Evolutionary conservation across 164 flowering plant species (phyloP).

Genomic region (Echeveria elegans): DNA sequence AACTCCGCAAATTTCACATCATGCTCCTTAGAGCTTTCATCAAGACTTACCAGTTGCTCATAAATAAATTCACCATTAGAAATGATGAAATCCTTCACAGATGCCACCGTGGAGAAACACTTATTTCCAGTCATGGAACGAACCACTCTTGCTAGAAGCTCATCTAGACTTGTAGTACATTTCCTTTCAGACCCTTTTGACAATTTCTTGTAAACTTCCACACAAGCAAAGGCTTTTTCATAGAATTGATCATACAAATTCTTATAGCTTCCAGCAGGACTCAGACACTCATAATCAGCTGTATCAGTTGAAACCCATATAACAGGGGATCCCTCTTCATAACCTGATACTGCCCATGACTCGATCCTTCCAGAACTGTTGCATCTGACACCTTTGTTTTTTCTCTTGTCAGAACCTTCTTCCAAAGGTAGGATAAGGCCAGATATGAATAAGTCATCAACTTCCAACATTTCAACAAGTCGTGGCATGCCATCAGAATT

Average conservation of each 20-base stretch:
- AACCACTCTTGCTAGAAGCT: conserved; percentile 62
- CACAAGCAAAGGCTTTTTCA: conserved; percentile 64
- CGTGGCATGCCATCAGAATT: conserved; percentile 44
- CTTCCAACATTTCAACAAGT: conserved; percentile 69
- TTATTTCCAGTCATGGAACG: conserved; percentile 66
- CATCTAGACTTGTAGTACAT: conserved; percentile 54
- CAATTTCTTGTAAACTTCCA: conserved; percentile 59
- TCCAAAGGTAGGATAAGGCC: conserved; percentile 57
- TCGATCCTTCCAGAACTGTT: conserved; percentile 84
- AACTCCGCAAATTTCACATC: conserved; percentile 41
- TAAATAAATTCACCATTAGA: conserved; percentile 83
- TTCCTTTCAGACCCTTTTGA: conserved; percentile 56
- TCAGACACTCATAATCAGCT: conserved; percentile 73
- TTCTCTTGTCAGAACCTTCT: conserved; percentile 36
- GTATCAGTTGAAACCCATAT: conserved; percentile 77
- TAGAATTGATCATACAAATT: conserved; percentile 50
- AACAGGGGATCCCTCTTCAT: conserved; percentile 71
- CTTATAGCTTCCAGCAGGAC: conserved; percentile 54
- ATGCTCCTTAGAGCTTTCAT: conserved; percentile 44
- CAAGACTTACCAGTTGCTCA: conserved; percentile 71
- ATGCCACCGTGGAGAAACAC: conserved; percentile 36
- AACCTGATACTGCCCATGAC: conserved; percentile 82
- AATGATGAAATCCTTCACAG: conserved; percentile 57
- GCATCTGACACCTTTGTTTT: conserved; percentile 54
- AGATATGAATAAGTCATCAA: conserved; percentile 51